Base-by-base conservation (phyloP, 2,329 filamentous ascomycete species). In the Coniochaeta sp. region DNA sequence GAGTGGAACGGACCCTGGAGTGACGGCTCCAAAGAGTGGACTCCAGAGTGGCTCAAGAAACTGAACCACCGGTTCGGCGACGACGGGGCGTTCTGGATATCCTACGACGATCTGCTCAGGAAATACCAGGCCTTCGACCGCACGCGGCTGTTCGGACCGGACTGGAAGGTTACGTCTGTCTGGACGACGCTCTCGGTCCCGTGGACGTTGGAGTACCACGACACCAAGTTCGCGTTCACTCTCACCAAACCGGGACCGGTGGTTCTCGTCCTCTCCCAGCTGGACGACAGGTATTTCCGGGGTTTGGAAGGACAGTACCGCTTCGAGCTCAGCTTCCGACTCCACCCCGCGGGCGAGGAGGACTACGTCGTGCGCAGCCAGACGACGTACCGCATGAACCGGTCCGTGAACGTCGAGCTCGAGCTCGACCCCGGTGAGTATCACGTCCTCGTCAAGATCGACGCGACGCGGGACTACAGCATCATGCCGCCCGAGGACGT, bases 41-140 rank as follows among this genome's bases (percentile, higher is more conserved):
- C 79, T 0, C 69, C 74, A 1, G 78, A 82, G 22, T 75, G 75
- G 31, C 76, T 82, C 48, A 68, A 74, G 52, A 80, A 83, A 62
- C 73, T 84, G 1, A 72, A 70, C 38, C 80, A 83, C 60, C 74
- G 73, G 28, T 84, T 84, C 52, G 80, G 81, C 18, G 79, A 77
- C 55, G 81, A 84, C 58, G 81, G 79, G 0, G 77, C 81, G 9
- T 84, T 84, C 60, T 84, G 81, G 81, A 83, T 84, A 53, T 74
- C 78, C 1, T 84, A 82, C 59, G 72, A 79, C 49, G 82, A 85
- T 58, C 70, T 86, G 51, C 73, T 85, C 13, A 75, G 76, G 56
- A 85, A 83, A 58, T 85, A 80, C 59, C 76, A 77, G 47, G 74
- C 77, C 57, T 78, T 85, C 50, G 80, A 85, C 60, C 74, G 81